Base-by-base conservation (phyloP, 2,329 filamentous ascomycete species). In the Fusarium sacchari region DNA sequence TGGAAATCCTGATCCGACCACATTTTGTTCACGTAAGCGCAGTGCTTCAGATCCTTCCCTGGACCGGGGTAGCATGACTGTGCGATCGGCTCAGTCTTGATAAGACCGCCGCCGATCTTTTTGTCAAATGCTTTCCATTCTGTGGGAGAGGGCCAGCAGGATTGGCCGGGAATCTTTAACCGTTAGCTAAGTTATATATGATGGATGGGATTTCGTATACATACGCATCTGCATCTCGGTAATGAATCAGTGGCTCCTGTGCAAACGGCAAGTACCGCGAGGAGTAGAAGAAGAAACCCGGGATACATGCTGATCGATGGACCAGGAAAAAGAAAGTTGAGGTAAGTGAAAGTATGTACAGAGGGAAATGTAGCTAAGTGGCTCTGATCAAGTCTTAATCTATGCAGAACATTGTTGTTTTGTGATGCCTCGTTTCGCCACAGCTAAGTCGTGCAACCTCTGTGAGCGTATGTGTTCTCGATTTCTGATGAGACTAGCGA, bases 1-100 rank as follows among this genome's bases (percentile, higher is more conserved):
- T 73, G 71, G 13, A 73, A 73, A 42, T 73, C 61, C 26, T 73
- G 71, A 34, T 73, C 71, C 18, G 71, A 63, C 71, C 71, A 73
- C 71, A 73, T 73, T 43, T 71, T 63, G 20, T 43, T 73, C 22
- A 73, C 66, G 22, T 73, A 63, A 1, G 60, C 66, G 28, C 71
- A 73, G 6, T 73, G 55, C 7, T 60, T 43, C 6, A 73, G 43
- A 42, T 73, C 66, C 24, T 73, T 11, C 2, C 15, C 42, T 9
- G 62, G 57, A n/a, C 71, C 71, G 4, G 71, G 66, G 26, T 73
- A 73, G 14, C 71, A 73, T 15, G 70, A 73, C 8, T 67, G 47
- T 3, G 71, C 70, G 11, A 73, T 71, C 26, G 71, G 71, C 43
- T 73, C 49, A 3, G 56, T 63, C 44, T 73, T 73, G 40, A 73